These are phyloP conservation scores for Lecanosticta acicola DNA, from an alignment of 2,329 filamentous ascomycete species.

Conservation along the genomic window DNA sequence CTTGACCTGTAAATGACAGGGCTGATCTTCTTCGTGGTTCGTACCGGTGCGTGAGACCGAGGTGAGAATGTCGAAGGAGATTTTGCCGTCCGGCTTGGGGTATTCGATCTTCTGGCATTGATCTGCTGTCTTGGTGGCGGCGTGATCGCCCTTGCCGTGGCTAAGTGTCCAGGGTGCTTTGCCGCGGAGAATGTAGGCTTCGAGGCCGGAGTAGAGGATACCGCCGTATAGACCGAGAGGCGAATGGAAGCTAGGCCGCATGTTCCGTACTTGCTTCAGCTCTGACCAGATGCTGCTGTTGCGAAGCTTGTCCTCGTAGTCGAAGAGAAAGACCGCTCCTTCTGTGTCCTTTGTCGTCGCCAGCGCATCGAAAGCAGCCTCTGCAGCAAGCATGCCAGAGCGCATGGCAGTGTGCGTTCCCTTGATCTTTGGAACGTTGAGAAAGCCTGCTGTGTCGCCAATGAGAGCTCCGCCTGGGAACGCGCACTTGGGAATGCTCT, in stretches of 20 bases:
- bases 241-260: slow-evolving; percentile 89
- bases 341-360: slow-evolving; percentile 44
- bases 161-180: slow-evolving; percentile 86
- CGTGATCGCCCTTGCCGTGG: slow-evolving; percentile 72
- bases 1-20: slow-evolving; percentile 87
- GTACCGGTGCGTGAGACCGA: slow-evolving; percentile 93
- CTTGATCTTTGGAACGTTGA: slow-evolving; percentile 98
- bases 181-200: slow-evolving; percentile 82
- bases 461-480: slow-evolving; percentile 95
- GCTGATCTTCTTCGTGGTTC: slow-evolving; percentile 98
- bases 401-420: slow-evolving; percentile 98
- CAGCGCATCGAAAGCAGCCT: slow-evolving; percentile 79
- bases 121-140: slow-evolving; percentile 72
- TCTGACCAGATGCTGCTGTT: slow-evolving; percentile 89
- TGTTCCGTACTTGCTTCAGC: slow-evolving; percentile 90
- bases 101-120: slow-evolving; percentile 87
- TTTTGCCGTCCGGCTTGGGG: slow-evolving; percentile 89
- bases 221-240: slow-evolving; percentile 85
- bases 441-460: slow-evolving; percentile 90
- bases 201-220: slow-evolving; percentile 84
- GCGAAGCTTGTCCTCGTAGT: slow-evolving; percentile 86
- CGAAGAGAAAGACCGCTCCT: slow-evolving; percentile 81
- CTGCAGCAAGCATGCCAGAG: slow-evolving; percentile 91
- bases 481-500: slow-evolving; percentile 93
- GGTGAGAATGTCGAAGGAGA: slow-evolving; percentile 93